Base-by-base conservation (phyloP, 495 filamentous ascomycete species). In the Penicillium malachiteum region DNA sequence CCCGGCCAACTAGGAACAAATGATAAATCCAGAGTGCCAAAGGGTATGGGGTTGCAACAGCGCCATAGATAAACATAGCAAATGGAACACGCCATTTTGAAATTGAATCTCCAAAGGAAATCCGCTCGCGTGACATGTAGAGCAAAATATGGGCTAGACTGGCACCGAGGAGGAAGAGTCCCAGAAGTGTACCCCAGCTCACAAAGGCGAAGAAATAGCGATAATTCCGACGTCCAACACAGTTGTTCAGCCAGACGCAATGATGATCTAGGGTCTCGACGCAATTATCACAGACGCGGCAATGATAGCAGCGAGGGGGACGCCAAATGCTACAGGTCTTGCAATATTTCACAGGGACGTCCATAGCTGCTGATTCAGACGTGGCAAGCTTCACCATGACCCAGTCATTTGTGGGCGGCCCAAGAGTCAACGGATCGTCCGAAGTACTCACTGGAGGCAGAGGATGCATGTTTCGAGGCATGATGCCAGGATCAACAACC, bases 181-280 rank as follows among this genome's bases (percentile, higher is more conserved):
- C 83, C 2, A 97, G 78, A n/a, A 96, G 54, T 1, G 90, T 91
- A 11, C 79, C 84, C 16, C 84, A 81, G 60, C 79, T 82, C 58
- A 97, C 82, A 71, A 97, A 98, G 16, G 87, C 81, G 64, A 97
- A 96, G 71, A 98, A 98, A 64, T 94, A 98, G 47, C 95, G 91
- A 71, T 98, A 98, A 71, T 98, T 98, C 51, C 94, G 90, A 34
- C 95, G 89, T 6, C 94, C 94, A 42, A 98, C 88, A 71, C 94
- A 98, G 69, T 97, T 98, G 73, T 98, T 98, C 48, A 98, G 84
- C 95, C 95, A 98, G 17, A 97, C 91, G 63, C 94, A 98, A 75
- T 98, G 94, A 64, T 98, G 94, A 65, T 98, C 94, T 60, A 97
- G 92, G 0, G 93, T 97, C 68, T 98, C 94, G 43, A 98, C 83